These are phyloP conservation scores for Geotrichum cucujoidarum DNA, from an alignment of 1,139 yeast genomes.

Conservation along the genomic window DNA sequence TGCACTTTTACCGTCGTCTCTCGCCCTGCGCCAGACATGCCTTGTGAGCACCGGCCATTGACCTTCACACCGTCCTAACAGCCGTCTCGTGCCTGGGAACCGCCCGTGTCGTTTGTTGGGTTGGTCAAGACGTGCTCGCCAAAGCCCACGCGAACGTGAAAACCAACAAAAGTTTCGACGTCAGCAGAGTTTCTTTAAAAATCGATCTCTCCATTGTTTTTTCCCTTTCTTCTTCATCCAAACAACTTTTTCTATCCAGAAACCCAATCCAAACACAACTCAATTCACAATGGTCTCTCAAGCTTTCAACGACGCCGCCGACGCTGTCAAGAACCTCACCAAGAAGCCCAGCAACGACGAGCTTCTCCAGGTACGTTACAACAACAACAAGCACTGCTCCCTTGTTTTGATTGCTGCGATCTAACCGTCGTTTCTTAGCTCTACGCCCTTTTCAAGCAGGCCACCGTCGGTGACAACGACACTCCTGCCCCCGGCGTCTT, in stretches of 20 bases:
- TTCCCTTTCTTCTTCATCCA: background rate
- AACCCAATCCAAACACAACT: background rate
- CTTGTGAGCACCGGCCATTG: no score
- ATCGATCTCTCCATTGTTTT: no score
- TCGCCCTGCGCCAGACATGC: no score
- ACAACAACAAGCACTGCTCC: no score
- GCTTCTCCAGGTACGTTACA: conserved; percentile 48
- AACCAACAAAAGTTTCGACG: background rate
- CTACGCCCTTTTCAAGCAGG: conserved; percentile 93
- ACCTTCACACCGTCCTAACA: no score
- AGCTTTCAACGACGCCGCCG: conserved; percentile 41
- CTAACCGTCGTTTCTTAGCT: conserved; percentile 31
- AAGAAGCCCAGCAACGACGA: conserved; percentile 83
- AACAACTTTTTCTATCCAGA: background rate
- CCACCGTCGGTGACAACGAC: conserved; percentile 91
- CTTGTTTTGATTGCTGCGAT: background rate
- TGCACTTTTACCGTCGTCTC: no score
- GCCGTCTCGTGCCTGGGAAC: no score
- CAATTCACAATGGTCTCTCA: conserved; percentile 28
- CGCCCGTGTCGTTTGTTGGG: no score
- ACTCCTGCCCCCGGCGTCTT: conserved; percentile 82
- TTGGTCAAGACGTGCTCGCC: no score
- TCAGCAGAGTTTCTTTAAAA: no score
- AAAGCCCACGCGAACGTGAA: background rate
- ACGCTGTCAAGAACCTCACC: conserved; percentile 68